Evolutionary conservation across 805 yeast species (phyloP), one percentile per base, ranked within the genome.

Genomic region (Pichia cabralensis): DNA sequence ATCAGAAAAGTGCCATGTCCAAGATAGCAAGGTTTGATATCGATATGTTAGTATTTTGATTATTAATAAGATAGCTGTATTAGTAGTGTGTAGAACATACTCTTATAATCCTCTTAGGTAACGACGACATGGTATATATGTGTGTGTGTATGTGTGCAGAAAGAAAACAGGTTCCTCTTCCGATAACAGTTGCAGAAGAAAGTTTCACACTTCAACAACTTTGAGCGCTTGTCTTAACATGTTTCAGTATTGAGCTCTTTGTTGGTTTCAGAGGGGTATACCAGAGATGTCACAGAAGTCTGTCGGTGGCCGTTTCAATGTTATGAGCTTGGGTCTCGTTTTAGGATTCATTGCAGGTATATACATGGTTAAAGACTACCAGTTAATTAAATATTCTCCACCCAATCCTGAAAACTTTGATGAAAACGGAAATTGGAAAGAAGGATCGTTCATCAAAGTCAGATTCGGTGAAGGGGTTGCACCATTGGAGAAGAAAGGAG

Each of bases 81-180:
- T 6, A 10, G 11, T 22, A 8, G 21, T 5, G 2, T 9, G 11
- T 11, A 10, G 25, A 4, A 55, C 77, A 39, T 57, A 76, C 82
- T 53, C 88, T 86, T 46, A 89, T 83, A 46, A 89, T 89, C 64
- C 98, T 75, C 62, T 85, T 89, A 28, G 96, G 94, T 53, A 88
- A 64, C 4, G 42, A 20, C 3, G 76, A 71, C 76, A 71, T 71
- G 3, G 21, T 25, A 16, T n/a, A 11, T 18, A 8, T 6, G 22
- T n/a, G 6, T 28, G 16, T 11, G 13, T 18, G 14, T n/a, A n/a
- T n/a, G n/a, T n/a, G n/a, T n/a, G n/a, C n/a, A n/a, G n/a, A n/a
- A n/a, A n/a, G n/a, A n/a, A n/a, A n/a, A n/a, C n/a, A n/a, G n/a
- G n/a, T n/a, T n/a, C n/a, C n/a, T n/a, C n/a, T n/a, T n/a, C n/a